Base-by-base conservation (phyloP, 345 rosid species). In the Eucalyptus polyanthemos region DNA sequence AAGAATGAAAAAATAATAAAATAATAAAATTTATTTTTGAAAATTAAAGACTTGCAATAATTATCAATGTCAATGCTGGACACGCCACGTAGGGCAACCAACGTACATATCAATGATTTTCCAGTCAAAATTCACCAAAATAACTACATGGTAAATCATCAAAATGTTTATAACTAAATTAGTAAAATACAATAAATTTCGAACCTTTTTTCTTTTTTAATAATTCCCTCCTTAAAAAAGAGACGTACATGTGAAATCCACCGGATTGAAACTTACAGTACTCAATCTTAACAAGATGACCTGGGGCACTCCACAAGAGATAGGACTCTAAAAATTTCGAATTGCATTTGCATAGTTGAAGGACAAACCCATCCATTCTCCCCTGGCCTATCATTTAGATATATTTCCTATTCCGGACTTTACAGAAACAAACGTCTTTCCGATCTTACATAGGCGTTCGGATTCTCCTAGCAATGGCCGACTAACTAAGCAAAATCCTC, bases 11-110 rank as follows among this genome's bases (percentile, higher is more conserved):
- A 14, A 2, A 19, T 19, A 53, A 53, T 7, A 53, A 62, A 65
- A 29, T 47, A 29, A 62, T 12, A 12, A 62, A 29, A 2, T 7
- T 7, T 60, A 25, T 10, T 60, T 60, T 25, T 11, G 3, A 60
- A 60, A 27, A 60, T n/a, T 14, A 4, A 65, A n/a, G 8, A 65
- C 8, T n/a, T 65, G 3, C 19, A 14, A n/a, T 5, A n/a, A 14
- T 65, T 14, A 4, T 65, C 0, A 0, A 24, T 15, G 5, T 8
- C 6, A n/a, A 3, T 4, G 3, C 2, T 27, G 4, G 15, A 1
- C 16, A 6, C 4, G 2, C 1, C 62, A 62, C 2, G 2, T 27
- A 62, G 2, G 16, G 2, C 8, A 27, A 2, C 9, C 4, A 8
- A 29, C 5, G 0, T 19, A 42, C 14, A 37, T 6, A 2, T 72